A percentile compares a stretch with the other conserved stretches of the same genome.
These are phyloP conservation scores for Torulaspora maleeae DNA, from an alignment of 805 yeast species.

Conservation along the genomic window DNA sequence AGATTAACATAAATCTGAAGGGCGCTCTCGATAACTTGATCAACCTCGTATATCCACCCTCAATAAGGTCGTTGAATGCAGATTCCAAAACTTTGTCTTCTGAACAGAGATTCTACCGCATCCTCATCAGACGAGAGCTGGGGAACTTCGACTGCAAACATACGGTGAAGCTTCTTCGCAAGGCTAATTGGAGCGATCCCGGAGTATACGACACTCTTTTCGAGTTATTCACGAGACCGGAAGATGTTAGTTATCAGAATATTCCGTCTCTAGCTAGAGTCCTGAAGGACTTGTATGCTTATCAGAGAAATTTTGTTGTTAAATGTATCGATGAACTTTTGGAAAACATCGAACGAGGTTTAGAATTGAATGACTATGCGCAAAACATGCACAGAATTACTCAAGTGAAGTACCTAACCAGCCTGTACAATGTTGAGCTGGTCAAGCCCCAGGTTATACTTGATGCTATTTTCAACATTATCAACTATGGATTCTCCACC, in stretches of 20 bases:
- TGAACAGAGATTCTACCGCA: conserved; percentile 46
- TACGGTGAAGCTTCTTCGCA: conserved; percentile 39
- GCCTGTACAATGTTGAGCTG: conserved; percentile 47
- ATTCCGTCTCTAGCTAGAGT: conserved; percentile 48
- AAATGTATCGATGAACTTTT: conserved; percentile 55
- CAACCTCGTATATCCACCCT: conserved; percentile 52
- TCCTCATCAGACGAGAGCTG: conserved; percentile 51
- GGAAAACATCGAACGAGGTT: conserved; percentile 60
- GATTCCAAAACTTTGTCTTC: conserved; percentile 33
- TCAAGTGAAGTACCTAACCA: conserved; percentile 55
- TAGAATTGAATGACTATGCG: conserved; percentile 60
- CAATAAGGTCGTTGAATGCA: conserved; percentile 36
- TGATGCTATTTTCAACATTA: conserved; percentile 50
- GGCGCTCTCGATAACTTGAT: conserved; percentile 56
- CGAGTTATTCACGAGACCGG: conserved; percentile 52
- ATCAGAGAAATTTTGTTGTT: conserved; percentile 41
- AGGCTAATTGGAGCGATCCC: conserved; percentile 45
- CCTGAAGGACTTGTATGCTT: conserved; percentile 36
- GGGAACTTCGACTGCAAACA: conserved; percentile 34
- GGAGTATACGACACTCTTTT: conserved; percentile 36
- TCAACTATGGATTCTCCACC: conserved; percentile 61
- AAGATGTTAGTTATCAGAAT: conserved; percentile 54
- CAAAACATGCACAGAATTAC: conserved; percentile 58
- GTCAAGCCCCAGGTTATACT: conserved; percentile 45
- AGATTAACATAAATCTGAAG: conserved; percentile 50